phyloP scores from a whole-genome alignment of 495 filamentous ascomycete species.

The Penicilliopsis zonata region DNA sequence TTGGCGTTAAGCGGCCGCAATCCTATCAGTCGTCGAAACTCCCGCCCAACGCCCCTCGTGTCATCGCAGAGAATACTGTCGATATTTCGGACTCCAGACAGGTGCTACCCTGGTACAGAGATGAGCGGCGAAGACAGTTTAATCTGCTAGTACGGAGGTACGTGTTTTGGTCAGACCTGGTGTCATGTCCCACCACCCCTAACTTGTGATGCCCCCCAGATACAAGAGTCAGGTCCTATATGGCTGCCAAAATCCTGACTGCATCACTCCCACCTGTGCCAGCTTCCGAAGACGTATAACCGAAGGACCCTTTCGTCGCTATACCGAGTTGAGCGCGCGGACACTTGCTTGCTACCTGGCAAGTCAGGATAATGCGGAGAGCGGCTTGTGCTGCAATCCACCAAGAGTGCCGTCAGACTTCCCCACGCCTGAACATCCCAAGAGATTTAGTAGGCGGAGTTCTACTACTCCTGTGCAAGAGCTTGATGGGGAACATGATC shows the following conservation, averaged over 20 bases:
- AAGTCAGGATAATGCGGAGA: conserved; percentile 64
- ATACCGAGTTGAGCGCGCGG: conserved; percentile 57
- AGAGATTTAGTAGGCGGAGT: conserved; percentile 18
- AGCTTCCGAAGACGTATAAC: conserved; percentile 57
- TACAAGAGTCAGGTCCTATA: conserved; percentile 76
- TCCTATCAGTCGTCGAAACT: conserved; percentile 31
- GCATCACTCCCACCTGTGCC: conserved; percentile 69
- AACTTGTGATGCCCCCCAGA: conserved; percentile 28
- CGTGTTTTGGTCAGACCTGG: conserved; percentile 5
- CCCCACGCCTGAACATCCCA: conserved; percentile 12
- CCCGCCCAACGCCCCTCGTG: conserved; percentile 34
- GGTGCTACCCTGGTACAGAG: conserved; percentile 34
- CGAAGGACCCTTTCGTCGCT: conserved; percentile 59
- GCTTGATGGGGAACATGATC: conserved; percentile 1
- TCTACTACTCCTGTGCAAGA: conserved; percentile 12
- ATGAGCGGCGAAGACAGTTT: conserved; percentile 38
- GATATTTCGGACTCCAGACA: conserved; percentile 31
- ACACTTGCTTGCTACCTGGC: conserved; percentile 70
- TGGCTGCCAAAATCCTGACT: conserved; percentile 60
- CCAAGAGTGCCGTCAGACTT: conserved; percentile 24
- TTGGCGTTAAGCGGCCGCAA: conserved; percentile 17
- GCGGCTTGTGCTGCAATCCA: conserved; percentile 53
- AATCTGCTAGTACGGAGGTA: conserved; percentile 41
- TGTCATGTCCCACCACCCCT: not conserved
- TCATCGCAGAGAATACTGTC: conserved; percentile 38